Conservation (phyloP, 345 rosid genomes). For the Eucalyptus leucophloia region DNA sequence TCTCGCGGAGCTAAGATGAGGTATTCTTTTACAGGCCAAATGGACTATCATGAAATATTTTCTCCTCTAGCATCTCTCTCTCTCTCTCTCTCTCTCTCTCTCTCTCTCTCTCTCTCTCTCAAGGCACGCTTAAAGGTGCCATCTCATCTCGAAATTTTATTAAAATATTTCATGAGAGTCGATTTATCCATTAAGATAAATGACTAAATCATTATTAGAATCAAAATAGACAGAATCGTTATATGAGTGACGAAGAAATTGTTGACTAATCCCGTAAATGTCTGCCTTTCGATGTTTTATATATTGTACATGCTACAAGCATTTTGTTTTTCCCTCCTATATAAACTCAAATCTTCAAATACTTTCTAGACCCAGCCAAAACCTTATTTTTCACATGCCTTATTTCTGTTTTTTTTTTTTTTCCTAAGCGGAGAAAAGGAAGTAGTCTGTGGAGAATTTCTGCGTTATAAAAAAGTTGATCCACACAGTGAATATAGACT, state of each 20-base stretch:
- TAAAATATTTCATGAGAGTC: background rate
- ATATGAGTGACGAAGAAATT: background rate
- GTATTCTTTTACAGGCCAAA: too few species aligned
- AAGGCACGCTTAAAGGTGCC: too few species aligned
- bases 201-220: background rate
- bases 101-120: too few species aligned
- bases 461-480: background rate
- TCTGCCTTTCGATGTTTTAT: background rate
- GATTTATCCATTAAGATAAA: background rate
- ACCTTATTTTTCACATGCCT: background rate
- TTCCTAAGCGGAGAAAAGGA: background rate
- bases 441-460: background rate
- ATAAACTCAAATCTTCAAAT: background rate
- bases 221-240: background rate
- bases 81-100: too few species aligned
- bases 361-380: background rate
- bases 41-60: too few species aligned
- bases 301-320: background rate
- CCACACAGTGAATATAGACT: background rate
- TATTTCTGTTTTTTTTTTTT: background rate
- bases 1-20: too few species aligned
- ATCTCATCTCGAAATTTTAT: background rate
- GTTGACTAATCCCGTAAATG: background rate
- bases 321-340: background rate
- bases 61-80: too few species aligned